phyloP scores from a whole-genome alignment of 1,139 yeast species.

The Lizanozyma gosingica region DNA sequence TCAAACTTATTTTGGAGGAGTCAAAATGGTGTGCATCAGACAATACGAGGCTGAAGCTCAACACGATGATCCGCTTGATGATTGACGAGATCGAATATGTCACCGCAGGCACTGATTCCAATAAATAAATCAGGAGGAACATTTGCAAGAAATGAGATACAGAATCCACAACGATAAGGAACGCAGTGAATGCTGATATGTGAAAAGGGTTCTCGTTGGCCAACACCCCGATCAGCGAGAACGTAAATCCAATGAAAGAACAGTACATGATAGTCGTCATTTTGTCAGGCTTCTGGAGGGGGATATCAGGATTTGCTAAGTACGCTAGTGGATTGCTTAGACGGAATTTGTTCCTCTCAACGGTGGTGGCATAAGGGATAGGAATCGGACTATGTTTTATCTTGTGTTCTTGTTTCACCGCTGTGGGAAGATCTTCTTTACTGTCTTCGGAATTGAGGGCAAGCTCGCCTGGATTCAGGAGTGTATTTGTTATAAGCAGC shows the following conservation, averaged over 20 bases:
- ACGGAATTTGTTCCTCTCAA: background rate
- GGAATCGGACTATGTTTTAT: background rate
- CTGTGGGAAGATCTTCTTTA: background rate
- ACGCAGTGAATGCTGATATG: constrained; percentile 10
- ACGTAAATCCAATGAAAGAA: constrained; percentile 24
- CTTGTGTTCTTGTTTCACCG: background rate
- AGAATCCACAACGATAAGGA: constrained; percentile 19
- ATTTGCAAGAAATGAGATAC: constrained; percentile 29
- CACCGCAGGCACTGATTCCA: constrained; percentile 32
- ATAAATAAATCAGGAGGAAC: constrained; percentile 25
- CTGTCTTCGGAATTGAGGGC: constrained; percentile 18
- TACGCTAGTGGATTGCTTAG: constrained; percentile 1
- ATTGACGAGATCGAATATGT: constrained; percentile 35
- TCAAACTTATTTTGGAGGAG: background rate
- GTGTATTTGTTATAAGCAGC: constrained; percentile 29
- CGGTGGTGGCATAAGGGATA: background rate
- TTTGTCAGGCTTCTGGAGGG: constrained; percentile 24
- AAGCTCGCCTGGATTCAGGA: constrained; percentile 18
- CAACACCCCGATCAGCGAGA: constrained; percentile 24
- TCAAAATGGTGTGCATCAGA: background rate
- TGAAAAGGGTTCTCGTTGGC: constrained; percentile 20
- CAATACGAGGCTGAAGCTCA: constrained; percentile 24
- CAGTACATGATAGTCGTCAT: constrained; percentile 31
- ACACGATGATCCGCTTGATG: constrained; percentile 34
- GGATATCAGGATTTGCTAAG: background rate